phyloP scores from a whole-genome alignment of 2,329 filamentous ascomycete genomes.

The Dichotomopilus funicola region DNA sequence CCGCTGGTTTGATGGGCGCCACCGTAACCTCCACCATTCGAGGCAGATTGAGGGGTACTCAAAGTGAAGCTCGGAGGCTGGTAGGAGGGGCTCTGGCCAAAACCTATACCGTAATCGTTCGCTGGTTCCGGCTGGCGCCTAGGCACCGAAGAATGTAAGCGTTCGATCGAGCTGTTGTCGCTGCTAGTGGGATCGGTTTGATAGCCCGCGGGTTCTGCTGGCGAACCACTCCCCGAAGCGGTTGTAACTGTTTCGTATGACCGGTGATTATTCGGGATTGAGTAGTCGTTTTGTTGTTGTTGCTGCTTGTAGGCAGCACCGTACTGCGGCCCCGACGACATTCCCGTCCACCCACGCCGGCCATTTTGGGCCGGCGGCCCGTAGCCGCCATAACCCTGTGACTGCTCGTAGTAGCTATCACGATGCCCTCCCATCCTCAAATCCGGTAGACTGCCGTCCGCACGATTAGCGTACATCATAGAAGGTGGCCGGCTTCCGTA shows the following conservation, averaged over 20 bases:
- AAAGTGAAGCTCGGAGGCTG: slow-evolving; percentile 37
- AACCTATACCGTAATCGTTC: slow-evolving; percentile 61
- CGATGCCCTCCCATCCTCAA: slow-evolving; percentile 27
- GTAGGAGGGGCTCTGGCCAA: slow-evolving; percentile 39
- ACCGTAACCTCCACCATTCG: slow-evolving; percentile 12
- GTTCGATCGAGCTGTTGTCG: slow-evolving; percentile 86
- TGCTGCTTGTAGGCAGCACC: slow-evolving; percentile 32
- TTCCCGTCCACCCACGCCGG: slow-evolving; percentile 35
- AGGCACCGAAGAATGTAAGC: slow-evolving; percentile 49
- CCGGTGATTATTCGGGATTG: slow-evolving; percentile 59
- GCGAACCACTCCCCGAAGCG: slow-evolving; percentile 64
- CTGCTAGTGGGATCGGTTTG: slow-evolving; percentile 81
- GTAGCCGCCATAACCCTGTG: slow-evolving; percentile 32
- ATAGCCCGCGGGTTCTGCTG: slow-evolving; percentile 68
- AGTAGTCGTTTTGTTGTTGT: slow-evolving; percentile 43
- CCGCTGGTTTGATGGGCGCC: slow-evolving; percentile 17
- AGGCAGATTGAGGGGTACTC: slow-evolving; percentile 20
- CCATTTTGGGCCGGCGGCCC: slow-evolving; percentile 26
- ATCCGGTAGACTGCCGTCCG: slow-evolving; percentile 34
- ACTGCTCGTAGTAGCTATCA: slow-evolving; percentile 39
- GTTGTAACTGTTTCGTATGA: slow-evolving; percentile 85
- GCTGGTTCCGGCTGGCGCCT: slow-evolving; percentile 45
- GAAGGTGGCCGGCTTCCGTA: slow-evolving; percentile 40
- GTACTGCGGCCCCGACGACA: slow-evolving; percentile 42
- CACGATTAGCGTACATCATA: slow-evolving; percentile 21